Evolutionary conservation across 371 early-diverging fungal genomes (phyloP), one percentile per base, ranked within the genome.

Genomic region (Syncephalastrum contaminatum): DNA sequence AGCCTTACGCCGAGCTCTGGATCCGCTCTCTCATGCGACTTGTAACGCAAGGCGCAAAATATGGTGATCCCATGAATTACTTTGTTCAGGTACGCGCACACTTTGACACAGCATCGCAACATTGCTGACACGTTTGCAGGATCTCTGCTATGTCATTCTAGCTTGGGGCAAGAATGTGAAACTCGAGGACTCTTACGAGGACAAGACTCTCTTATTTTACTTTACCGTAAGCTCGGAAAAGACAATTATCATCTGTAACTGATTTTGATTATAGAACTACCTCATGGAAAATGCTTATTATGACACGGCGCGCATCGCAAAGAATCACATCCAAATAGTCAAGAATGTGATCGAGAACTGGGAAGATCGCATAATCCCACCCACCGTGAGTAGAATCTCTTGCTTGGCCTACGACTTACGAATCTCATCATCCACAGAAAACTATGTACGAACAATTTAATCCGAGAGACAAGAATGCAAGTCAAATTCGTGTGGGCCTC

Each of bases 51-150:
- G 85, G 81, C 0, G 60, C 70, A 12, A 43, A 62, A 25, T 88
- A 74, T 64, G 87, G 86, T n/a, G 66, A 69, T n/a, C 77, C 87
- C 3, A 74, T 88, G 64, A 88, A 86, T 49, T 88, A 86, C 53
- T 80, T 84, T 61, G 79, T 87, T 18, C 87, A 86, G 62, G 86
- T 84, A 64, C 16, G 0, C 25, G 1, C 43, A 2, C 20, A 6
- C 13, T 15, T 41, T 13, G 36, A 19, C 39, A 16, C 10, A 47
- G 19, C 15, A 6, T 1, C 43, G 7, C 4, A 43, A 30, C n/a
- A 45, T 42, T 13, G 46, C 16, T 43, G 10, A 19, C 60, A 24
- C 19, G 18, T 3, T 20, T 20, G 27, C 13, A 85, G 82, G 86
- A 86, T 59, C 27, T 87, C 2, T 81, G 83, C 44, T 64, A 82